phyloP scores from a whole-genome alignment of 768 basidiomycete genomes.

The Lenzites betulinus region DNA sequence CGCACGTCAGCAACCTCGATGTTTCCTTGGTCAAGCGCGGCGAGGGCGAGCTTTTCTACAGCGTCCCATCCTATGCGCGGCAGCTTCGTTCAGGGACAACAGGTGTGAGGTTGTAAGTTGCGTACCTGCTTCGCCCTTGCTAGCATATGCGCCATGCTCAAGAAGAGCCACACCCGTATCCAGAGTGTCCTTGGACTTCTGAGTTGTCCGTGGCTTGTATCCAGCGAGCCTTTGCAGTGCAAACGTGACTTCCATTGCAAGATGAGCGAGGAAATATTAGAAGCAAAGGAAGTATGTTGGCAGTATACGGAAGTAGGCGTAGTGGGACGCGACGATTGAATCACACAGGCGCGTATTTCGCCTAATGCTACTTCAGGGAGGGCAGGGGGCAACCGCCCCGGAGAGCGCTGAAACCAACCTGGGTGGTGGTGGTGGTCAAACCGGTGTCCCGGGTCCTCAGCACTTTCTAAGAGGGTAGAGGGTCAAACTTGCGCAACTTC shows the following conservation, averaged over 20 bases:
- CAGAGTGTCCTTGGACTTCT: constrained; percentile 39
- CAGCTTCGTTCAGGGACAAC: not conserved
- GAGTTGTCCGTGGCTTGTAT: constrained; percentile 33
- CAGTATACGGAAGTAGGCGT: not conserved
- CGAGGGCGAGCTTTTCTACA: constrained; percentile 77
- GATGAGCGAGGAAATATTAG: too few relatives aligned
- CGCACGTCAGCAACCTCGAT: constrained; percentile 75
- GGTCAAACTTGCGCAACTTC: too few relatives aligned
- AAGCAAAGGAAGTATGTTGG: not conserved
- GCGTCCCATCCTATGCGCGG: constrained; percentile 66
- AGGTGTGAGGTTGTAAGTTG: not conserved
- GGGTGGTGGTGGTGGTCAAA: too few relatives aligned
- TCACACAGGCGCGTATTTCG: too few relatives aligned
- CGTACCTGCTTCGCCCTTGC: constrained; percentile 36
- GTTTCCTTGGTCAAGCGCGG: constrained; percentile 75
- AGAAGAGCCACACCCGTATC: constrained; percentile 36
- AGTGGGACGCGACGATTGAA: too few relatives aligned
- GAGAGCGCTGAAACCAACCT: too few relatives aligned
- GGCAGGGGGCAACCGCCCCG: too few relatives aligned
- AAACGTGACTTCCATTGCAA: constrained; percentile 33
- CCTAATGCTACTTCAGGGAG: too few relatives aligned
- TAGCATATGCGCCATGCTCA: constrained; percentile 29
- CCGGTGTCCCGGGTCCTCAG: too few relatives aligned
- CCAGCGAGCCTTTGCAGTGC: constrained; percentile 38
- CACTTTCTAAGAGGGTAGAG: too few relatives aligned